These are phyloP conservation scores for Penicillium sp. DNA, from an alignment of 2,329 filamentous ascomycete genomes.

Conservation along the genomic window DNA sequence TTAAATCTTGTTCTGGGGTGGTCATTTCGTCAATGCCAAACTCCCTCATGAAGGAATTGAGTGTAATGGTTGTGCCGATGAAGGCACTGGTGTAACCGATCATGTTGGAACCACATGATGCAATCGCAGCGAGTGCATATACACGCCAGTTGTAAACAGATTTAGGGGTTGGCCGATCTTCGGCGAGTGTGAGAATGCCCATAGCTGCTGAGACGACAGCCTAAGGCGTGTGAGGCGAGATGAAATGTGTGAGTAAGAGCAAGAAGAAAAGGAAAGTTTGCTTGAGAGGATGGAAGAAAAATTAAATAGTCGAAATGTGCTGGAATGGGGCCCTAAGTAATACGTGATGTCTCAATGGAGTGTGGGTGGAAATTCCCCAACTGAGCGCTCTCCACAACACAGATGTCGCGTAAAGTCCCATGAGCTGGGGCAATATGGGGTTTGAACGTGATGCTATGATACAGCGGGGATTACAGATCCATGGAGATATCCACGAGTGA, in stretches of 20 bases:
- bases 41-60: constrained; percentile 66
- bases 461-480: constrained; percentile 17
- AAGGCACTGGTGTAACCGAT: constrained; percentile 69
- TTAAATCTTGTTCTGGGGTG: constrained; percentile 51
- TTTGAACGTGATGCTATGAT: constrained; percentile 21
- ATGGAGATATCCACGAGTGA: constrained; percentile 18
- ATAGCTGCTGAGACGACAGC: constrained; percentile 22
- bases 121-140: constrained; percentile 54
- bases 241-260: neutral
- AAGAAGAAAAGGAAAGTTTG: constrained; percentile 3
- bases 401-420: constrained; percentile 24
- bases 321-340: constrained; percentile 23
- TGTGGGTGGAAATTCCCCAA: constrained; percentile 22
- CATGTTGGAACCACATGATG: constrained; percentile 59
- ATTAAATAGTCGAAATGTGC: constrained; percentile 5
- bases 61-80: constrained; percentile 71
- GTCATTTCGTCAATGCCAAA: constrained; percentile 60
- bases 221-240: neutral
- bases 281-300: constrained; percentile 9
- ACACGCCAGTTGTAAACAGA: constrained; percentile 61
- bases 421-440: constrained; percentile 32
- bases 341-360: constrained; percentile 13
- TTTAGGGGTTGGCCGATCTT: constrained; percentile 54
- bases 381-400: constrained; percentile 29
- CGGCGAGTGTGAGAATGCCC: constrained; percentile 39